Base-by-base conservation (phyloP, 352 stramenopile species). In the Thalassiosira exigua region DNA sequence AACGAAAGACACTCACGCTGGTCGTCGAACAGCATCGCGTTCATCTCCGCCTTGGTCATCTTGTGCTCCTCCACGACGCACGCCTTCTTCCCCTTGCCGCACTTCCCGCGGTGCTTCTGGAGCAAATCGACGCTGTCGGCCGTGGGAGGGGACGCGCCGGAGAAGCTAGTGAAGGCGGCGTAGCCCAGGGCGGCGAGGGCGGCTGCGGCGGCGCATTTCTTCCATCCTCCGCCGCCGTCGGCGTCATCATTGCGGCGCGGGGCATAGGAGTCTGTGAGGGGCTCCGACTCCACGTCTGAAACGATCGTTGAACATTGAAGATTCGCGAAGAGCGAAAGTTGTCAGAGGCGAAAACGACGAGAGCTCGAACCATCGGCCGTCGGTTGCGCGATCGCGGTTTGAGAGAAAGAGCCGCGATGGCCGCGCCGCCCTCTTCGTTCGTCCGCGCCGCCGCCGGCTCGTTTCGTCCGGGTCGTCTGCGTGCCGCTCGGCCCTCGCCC, bases 1-100 rank as follows among this genome's bases (percentile, higher is more conserved):
- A n/a, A n/a, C n/a, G n/a, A n/a, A n/a, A n/a, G n/a, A 44, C 14
- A 61, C 17, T 56, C 46, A 56, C 46, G 46, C 9, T 19, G 9
- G 12, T 80, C 56, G 53, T 88, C 80, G 70, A 85, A 81, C 53
- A 62, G 24, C 53, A 19, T 9, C 7, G 7, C 46, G 46, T 56
- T 56, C 46, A 56, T 56, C 46, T 56, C 46, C 46, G 46, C 46
- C 46, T 29, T 56, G 17, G 46, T 56, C 5, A 56, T 5, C 46
- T 56, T 21, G 46, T 56, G 46, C 46, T 56, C 7, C 46, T 56
- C 7, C 46, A 24, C 22, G 5, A 9, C 46, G n/a, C 5, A 27
- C 46, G n/a, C n/a, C n/a, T n/a, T n/a, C 46, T 56, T 19, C 46
- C 22, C 7, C 46, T 56, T 56, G 5, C 46, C 46, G n/a, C 5